Percentiles rank a stretch among this genome's conserved stretches.
phyloP scores from a whole-genome alignment of 2,329 filamentous ascomycete species.

The Thermochaetoides dissita region DNA sequence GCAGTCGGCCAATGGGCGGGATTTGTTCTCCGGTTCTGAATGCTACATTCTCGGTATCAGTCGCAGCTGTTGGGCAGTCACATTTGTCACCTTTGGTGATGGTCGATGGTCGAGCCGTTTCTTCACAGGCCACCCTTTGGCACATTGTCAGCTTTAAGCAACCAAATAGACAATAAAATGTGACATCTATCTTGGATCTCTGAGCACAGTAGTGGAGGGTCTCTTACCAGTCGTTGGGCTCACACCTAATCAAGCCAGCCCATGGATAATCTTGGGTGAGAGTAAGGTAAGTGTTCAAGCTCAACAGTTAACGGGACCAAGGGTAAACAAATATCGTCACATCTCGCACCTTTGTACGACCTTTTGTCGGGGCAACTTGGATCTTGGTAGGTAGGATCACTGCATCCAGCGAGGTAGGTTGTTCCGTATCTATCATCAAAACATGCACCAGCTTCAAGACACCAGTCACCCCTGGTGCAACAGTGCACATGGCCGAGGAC shows the following conservation, averaged over 20 bases:
- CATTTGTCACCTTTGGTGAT: conserved; percentile 13
- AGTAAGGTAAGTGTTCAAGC: background rate
- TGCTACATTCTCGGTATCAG: conserved; percentile 11
- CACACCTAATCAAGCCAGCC: conserved; percentile 20
- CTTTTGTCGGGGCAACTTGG: conserved; percentile 22
- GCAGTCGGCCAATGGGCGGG: conserved; percentile 10
- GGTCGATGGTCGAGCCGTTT: conserved; percentile 10
- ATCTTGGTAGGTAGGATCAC: conserved; percentile 20
- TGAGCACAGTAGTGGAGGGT: conserved; percentile 6
- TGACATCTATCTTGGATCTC: background rate
- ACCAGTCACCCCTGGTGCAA: conserved; percentile 21
- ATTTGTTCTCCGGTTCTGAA: conserved; percentile 12
- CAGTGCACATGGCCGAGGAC: conserved; percentile 20
- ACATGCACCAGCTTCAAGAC: conserved; percentile 16
- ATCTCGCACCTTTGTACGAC: conserved; percentile 2
- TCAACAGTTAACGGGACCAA: too few relatives aligned
- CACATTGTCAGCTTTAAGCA: background rate
- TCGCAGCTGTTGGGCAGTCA: conserved; percentile 10
- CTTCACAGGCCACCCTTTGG: conserved; percentile 12
- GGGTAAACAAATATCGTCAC: too few relatives aligned
- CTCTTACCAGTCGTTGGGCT: conserved; percentile 13
- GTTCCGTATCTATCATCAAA: conserved; percentile 16
- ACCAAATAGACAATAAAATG: too few relatives aligned
- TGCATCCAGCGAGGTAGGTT: conserved; percentile 26
- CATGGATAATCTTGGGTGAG: conserved; percentile 14